Base-by-base conservation (phyloP, 106 monocot species). In the Platanthera zijinensis region DNA sequence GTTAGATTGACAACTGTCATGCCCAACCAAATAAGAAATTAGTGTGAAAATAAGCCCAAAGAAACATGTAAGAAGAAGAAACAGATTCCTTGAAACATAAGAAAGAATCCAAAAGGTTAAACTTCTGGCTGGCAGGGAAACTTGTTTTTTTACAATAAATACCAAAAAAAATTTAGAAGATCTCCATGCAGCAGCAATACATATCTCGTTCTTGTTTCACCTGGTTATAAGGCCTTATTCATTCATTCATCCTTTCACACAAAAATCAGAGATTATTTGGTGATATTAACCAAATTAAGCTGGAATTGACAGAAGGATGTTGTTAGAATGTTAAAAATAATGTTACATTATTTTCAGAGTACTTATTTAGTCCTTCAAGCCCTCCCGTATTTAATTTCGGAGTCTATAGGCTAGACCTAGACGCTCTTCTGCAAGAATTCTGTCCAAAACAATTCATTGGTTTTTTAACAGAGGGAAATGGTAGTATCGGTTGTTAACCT, bases 1-100 rank as follows among this genome's bases (percentile, higher is more conserved):
- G 97, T 97, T 77, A 97, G 86, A 75, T 97, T 92, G 19, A 97
- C 94, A 80, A 97, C 97, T 97, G 97, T 48, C 48, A 70, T 47
- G 70, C 47, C 46, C 25, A 66, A 30, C 66, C 25, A 66, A 66
- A 66, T 25, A n/a, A 66, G 32, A 66, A 66, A 66, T 30, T 25
- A 10, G 32, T 12, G 32, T 66, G 21, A 66, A 32, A 66, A 32
- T 30, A 32, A 10, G 4, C 15, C 30, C 30, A 25, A 66, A 30
- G 30, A 18, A 66, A 7, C 30, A 30, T 66, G 7, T 66, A 10
- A 66, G 66, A 10, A 19, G 5, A 66, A 66, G 66, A 32, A 32
- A 30, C 2, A 61, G 21, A 66, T 32, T 66, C 1, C 12, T 39
- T 32, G 32, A 66, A 66, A 32, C 32, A 30, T 66, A 32, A 39